These are phyloP conservation scores for Umbelopsis sp. DNA, from an alignment of 192 early-diverging fungal genomes.

Conservation along the genomic window DNA sequence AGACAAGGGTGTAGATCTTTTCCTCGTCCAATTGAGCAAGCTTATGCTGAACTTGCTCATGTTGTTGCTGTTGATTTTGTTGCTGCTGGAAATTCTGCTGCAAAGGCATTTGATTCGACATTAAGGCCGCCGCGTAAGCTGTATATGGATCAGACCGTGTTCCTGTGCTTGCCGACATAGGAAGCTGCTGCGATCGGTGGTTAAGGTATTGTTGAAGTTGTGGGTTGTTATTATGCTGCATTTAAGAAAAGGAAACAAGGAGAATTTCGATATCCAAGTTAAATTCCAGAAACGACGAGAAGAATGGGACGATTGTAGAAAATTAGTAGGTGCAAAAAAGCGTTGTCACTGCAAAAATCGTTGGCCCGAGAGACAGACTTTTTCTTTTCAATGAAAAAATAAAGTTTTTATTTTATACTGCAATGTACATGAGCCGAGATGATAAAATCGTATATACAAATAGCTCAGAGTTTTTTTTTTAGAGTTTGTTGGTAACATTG, in stretches of 20 bases:
- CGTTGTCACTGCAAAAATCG: too few species aligned
- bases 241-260: neutral
- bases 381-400: neutral
- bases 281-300: neutral
- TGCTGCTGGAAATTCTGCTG: constrained; percentile 33
- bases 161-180: constrained; percentile 18
- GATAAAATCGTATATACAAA: neutral
- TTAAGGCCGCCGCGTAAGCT: constrained; percentile 24
- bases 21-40: constrained; percentile 67
- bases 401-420: neutral
- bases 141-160: constrained; percentile 34
- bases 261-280: neutral
- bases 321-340: neutral
- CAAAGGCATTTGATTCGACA: constrained; percentile 25
- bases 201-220: constrained; percentile 53
- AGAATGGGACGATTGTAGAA: neutral
- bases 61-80: constrained; percentile 36
- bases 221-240: constrained; percentile 35
- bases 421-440: neutral
- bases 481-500: neutral
- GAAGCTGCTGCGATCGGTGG: constrained; percentile 38
- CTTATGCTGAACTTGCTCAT: constrained; percentile 49
- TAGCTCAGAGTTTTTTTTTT: neutral
- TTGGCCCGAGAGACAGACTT: neutral
- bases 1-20: constrained; percentile 85